phyloP scores from a whole-genome alignment of 208 protist species.

The Acanthamoeba castellanii region DNA sequence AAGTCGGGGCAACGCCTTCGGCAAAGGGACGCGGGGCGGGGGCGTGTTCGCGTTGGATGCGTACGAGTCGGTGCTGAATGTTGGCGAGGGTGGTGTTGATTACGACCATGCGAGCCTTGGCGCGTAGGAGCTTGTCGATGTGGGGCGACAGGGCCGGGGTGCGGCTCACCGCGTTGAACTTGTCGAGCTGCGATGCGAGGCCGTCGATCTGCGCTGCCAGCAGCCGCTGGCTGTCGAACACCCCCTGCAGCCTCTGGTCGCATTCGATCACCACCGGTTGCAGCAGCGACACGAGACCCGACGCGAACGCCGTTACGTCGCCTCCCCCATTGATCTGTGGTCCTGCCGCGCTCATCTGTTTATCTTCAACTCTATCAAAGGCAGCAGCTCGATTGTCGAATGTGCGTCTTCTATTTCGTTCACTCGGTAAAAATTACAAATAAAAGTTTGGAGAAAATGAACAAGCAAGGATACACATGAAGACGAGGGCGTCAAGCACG shows the following conservation, averaged over 20 bases:
- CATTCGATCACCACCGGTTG: conserved; percentile 26
- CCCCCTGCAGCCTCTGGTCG: neutral
- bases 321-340: neutral
- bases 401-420: no score
- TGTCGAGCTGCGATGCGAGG: conserved; percentile 14
- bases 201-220: conserved; percentile 8
- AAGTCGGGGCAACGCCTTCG: neutral
- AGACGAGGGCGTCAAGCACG: no score
- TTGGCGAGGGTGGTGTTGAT: conserved; percentile 62
- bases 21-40: neutral
- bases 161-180: neutral
- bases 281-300: conserved; percentile 25
- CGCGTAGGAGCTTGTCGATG: conserved; percentile 58
- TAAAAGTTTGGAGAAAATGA: no score
- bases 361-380: no score
- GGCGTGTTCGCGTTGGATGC: neutral
- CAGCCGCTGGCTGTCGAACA: conserved; percentile 16
- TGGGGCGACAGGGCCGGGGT: neutral
- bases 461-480: no score
- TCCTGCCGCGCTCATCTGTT: no score
- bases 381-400: no score
- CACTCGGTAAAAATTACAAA: no score
- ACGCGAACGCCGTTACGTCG: neutral
- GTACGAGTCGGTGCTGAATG: conserved; percentile 9
- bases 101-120: conserved; percentile 57